Percentiles rank a stretch among this genome's conserved stretches.
These are phyloP conservation scores for Barnettozyma vustinii DNA, from an alignment of 805 yeast species.

Conservation along the genomic window DNA sequence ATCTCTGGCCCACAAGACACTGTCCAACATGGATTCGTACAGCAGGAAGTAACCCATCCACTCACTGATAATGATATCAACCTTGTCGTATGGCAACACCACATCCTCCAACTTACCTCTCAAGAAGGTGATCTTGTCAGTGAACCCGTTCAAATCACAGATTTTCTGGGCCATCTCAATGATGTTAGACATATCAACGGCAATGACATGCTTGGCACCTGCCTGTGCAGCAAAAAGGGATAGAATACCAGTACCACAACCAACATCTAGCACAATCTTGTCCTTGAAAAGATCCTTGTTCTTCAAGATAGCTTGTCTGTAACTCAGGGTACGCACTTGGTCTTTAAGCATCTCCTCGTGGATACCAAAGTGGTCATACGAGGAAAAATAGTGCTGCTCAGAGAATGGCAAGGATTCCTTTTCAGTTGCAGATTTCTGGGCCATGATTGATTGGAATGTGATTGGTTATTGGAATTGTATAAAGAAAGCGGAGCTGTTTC, in stretches of 20 bases:
- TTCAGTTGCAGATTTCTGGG: slow-evolving; percentile 57
- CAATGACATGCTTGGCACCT: slow-evolving; percentile 98
- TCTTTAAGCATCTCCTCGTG: slow-evolving; percentile 99
- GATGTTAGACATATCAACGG: slow-evolving; percentile 95
- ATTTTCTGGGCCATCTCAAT: slow-evolving; percentile 94
- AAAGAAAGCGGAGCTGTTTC: neutral
- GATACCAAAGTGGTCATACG: slow-evolving; percentile 95
- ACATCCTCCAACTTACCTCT: slow-evolving; percentile 96
- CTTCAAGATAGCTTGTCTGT: slow-evolving; percentile 87
- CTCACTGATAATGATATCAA: slow-evolving; percentile 92
- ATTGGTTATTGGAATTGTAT: neutral
- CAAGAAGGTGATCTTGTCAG: slow-evolving; percentile 79
- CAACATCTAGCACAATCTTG: slow-evolving; percentile 93
- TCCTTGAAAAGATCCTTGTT: slow-evolving; percentile 87
- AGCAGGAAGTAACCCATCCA: slow-evolving; percentile 99
- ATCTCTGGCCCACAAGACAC: slow-evolving; percentile 93
- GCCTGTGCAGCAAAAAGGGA: slow-evolving; percentile 98
- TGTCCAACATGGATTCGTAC: slow-evolving; percentile 96
- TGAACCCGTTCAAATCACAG: slow-evolving; percentile 74
- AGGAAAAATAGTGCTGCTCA: slow-evolving; percentile 91
- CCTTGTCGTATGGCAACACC: slow-evolving; percentile 74
- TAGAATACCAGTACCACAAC: slow-evolving; percentile 97
- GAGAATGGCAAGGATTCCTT: slow-evolving; percentile 55
- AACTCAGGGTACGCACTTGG: slow-evolving; percentile 83
- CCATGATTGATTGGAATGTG: neutral